phyloP scores from a whole-genome alignment of 2,329 filamentous ascomycete genomes.

The Aspergillus sp. region DNA sequence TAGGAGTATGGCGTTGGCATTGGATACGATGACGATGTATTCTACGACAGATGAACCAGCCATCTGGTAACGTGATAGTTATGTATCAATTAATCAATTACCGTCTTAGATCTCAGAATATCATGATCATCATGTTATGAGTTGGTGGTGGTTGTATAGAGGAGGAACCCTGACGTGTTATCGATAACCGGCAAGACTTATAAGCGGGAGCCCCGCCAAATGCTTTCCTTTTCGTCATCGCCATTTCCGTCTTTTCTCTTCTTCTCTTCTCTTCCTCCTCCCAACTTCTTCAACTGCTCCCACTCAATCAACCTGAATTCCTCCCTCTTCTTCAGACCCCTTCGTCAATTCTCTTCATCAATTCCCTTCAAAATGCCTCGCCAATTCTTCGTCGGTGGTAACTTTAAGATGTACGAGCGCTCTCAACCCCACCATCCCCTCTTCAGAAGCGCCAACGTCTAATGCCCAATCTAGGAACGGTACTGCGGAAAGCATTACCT shows the following conservation, averaged over 20 bases:
- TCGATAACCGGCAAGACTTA: constrained; percentile 17
- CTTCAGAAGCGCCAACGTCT: constrained; percentile 12
- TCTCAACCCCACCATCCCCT: neutral
- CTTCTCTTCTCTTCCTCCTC: constrained; percentile 6
- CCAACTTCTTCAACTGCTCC: neutral
- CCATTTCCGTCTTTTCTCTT: constrained; percentile 1
- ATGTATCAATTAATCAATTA: constrained; percentile 1
- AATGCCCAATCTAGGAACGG: constrained; percentile 70
- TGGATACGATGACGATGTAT: neutral
- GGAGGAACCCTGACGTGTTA: constrained; percentile 8
- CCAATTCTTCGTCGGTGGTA: constrained; percentile 96
- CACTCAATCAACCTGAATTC: neutral
- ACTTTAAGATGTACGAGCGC: constrained; percentile 91
- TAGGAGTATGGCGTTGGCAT: neutral
- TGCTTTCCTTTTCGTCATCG: constrained; percentile 13
- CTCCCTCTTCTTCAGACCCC: constrained; percentile 7
- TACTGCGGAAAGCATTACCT: constrained; percentile 80
- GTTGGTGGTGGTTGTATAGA: too few species aligned
- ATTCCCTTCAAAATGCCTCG: constrained; percentile 70
- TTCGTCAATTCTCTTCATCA: constrained; percentile 8
- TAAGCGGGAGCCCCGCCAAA: constrained; percentile 4
- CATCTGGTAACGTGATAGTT: too few species aligned
- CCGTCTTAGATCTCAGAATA: too few species aligned
- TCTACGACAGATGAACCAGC: too few species aligned
- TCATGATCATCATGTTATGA: too few species aligned